Evolutionary conservation across 108 stramenopile species (phyloP).

Genomic region (Aureococcus anophagefferens): DNA sequence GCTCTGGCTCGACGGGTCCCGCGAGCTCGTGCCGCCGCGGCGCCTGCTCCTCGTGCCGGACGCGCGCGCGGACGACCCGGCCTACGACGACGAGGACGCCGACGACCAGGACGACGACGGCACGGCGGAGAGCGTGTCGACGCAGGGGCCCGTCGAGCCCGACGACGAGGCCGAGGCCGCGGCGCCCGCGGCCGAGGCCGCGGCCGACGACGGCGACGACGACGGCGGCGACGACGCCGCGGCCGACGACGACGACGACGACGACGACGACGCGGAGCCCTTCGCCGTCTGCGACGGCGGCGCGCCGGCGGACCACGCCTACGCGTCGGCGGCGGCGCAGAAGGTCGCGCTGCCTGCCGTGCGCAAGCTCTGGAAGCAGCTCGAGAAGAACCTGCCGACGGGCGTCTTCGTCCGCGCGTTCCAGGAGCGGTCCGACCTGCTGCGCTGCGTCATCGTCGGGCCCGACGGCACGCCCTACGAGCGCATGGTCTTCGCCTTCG

Average conservation of each 20-base stretch:
- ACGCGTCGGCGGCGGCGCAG: neutral
- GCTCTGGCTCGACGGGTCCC: neutral
- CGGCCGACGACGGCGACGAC: neutral
- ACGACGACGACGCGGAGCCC: neutral
- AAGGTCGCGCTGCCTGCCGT: neutral
- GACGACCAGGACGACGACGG: no score
- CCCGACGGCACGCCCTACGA: neutral
- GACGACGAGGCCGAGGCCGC: no score
- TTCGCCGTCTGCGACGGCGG: neutral
- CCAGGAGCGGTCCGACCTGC: conserved; percentile 16
- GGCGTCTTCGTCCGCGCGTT: neutral
- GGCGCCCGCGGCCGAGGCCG: neutral
- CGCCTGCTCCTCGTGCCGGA: neutral
- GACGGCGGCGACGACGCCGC: no score
- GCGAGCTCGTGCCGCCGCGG: neutral
- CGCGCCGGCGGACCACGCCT: neutral
- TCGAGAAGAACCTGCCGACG: neutral
- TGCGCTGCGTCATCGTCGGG: conserved; percentile 49
- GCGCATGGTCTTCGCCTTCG: conserved; percentile 68
- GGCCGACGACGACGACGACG: neutral
- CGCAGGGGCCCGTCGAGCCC: neutral
- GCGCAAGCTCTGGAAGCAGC: neutral
- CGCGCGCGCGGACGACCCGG: neutral
- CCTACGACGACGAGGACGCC: neutral
- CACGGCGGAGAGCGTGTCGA: no score